Conservation (phyloP, 176 grass and related monocot genomes). For the Oryza punctata region DNA sequence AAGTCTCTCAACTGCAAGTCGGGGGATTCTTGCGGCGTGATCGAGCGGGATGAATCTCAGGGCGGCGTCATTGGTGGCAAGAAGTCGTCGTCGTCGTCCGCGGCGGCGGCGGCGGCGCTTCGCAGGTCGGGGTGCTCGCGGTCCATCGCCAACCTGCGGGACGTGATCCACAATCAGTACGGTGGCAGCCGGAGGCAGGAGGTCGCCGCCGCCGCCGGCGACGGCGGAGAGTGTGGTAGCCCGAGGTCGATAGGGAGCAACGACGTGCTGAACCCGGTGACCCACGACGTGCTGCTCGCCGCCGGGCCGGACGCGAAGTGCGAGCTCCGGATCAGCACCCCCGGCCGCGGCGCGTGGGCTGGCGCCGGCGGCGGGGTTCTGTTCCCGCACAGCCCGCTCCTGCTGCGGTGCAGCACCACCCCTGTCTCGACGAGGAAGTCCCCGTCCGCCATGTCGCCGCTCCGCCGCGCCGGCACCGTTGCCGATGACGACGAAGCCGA, state of each 20-base stretch:
- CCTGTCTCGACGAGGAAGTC: conserved; percentile 42
- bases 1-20: conserved; percentile 68
- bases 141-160: conserved; percentile 75
- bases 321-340: conserved; percentile 30
- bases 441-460: conserved; percentile 22
- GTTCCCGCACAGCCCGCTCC: conserved; percentile 49
- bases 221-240: conserved; percentile 29
- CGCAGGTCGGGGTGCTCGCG: conserved; percentile 64
- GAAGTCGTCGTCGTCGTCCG: conserved; percentile 30
- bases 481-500: background rate
- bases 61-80: conserved; percentile 23
- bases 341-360: conserved; percentile 27
- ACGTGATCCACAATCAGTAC: conserved; percentile 50
- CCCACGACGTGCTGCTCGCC: conserved; percentile 56
- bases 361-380: conserved; percentile 24
- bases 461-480: background rate
- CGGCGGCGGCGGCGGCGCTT: conserved; percentile 32
- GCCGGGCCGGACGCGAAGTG: conserved; percentile 6
- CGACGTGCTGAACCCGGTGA: conserved; percentile 40
- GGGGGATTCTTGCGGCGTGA: conserved; percentile 49
- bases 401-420: conserved; percentile 45
- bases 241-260: conserved; percentile 50
- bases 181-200: conserved; percentile 7
- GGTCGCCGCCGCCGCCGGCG: background rate
- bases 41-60: conserved; percentile 36